A percentile compares a stretch with the other conserved stretches of the same genome.
Evolutionary conservation across 352 stramenopile species (phyloP).

Genomic region (Phytophthora multivora): DNA sequence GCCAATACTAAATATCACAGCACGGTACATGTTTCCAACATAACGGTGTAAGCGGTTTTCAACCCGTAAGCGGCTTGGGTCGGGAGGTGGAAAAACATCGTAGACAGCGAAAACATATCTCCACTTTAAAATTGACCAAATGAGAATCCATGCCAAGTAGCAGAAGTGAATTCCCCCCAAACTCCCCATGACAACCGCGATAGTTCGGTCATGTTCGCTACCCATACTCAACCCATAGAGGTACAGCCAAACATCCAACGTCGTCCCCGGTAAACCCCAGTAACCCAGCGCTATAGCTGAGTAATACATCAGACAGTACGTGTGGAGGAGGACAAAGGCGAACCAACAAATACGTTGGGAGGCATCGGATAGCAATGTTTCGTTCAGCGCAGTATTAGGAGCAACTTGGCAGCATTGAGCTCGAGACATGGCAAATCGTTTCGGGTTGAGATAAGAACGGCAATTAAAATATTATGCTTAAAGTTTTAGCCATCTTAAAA

Average conservation of each 20-base stretch:
- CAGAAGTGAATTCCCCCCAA: conserved; percentile 10
- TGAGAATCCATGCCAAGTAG: conserved; percentile 17
- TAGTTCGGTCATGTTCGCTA: conserved; percentile 6
- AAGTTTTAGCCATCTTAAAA: too few species aligned
- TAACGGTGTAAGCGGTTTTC: background rate
- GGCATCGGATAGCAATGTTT: background rate
- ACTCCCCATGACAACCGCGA: conserved; percentile 10
- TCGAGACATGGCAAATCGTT: too few species aligned
- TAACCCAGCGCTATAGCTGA: conserved; percentile 9
- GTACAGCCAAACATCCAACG: conserved; percentile 19
- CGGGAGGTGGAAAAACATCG: conserved; percentile 9
- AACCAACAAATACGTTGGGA: conserved; percentile 1
- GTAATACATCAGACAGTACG: conserved; percentile 12
- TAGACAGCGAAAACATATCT: conserved; percentile 19
- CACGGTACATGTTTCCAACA: background rate
- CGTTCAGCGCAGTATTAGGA: background rate
- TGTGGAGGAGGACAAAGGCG: conserved; percentile 5
- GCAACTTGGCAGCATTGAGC: too few species aligned
- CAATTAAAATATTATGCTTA: too few species aligned
- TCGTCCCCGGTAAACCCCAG: conserved; percentile 15
- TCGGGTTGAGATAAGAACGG: too few species aligned
- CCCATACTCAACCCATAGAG: conserved; percentile 13
- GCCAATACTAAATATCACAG: conserved; percentile 2
- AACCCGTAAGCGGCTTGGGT: background rate
- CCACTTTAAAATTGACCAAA: conserved; percentile 14